Conservation (phyloP, 2,329 filamentous ascomycete genomes). For the Cladosporium cucumerinum region DNA sequence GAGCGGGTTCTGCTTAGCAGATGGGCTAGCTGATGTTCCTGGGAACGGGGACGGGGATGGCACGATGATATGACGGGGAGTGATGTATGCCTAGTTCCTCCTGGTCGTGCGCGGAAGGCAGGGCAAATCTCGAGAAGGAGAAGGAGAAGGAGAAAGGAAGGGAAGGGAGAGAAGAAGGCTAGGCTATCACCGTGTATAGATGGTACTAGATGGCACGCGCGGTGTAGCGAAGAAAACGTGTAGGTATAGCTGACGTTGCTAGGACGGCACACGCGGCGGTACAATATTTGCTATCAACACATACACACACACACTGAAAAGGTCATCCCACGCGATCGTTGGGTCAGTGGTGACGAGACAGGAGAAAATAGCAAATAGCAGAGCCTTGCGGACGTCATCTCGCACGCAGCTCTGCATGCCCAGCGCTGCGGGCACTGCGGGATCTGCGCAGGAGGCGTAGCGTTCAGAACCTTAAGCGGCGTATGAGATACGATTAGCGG, state of each 20-base stretch:
- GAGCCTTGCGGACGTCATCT: constrained; percentile 10
- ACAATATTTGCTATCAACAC: background rate
- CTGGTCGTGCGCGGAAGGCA: background rate
- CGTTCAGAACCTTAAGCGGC: constrained; percentile 5
- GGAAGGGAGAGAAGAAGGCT: too few species aligned
- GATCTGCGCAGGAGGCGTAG: constrained; percentile 13
- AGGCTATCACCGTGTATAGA: background rate
- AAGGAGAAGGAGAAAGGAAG: too few species aligned
- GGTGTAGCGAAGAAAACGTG: background rate
- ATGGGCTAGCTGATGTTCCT: constrained; percentile 1
- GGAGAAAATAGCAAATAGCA: background rate
- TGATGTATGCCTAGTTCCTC: constrained; percentile 6
- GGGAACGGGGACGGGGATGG: background rate
- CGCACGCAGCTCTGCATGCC: background rate
- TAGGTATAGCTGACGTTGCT: background rate
- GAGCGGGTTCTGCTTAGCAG: constrained; percentile 5
- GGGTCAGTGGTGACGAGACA: background rate
- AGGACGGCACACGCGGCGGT: constrained; percentile 8
- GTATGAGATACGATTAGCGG: background rate
- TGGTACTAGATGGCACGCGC: background rate
- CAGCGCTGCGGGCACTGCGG: background rate
- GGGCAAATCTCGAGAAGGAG: background rate
- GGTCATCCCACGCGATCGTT: background rate
- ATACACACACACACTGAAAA: too few species aligned
- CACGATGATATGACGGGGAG: constrained; percentile 3